Conservation (phyloP, 768 basidiomycete species). For the Phanerochaete sordida region DNA sequence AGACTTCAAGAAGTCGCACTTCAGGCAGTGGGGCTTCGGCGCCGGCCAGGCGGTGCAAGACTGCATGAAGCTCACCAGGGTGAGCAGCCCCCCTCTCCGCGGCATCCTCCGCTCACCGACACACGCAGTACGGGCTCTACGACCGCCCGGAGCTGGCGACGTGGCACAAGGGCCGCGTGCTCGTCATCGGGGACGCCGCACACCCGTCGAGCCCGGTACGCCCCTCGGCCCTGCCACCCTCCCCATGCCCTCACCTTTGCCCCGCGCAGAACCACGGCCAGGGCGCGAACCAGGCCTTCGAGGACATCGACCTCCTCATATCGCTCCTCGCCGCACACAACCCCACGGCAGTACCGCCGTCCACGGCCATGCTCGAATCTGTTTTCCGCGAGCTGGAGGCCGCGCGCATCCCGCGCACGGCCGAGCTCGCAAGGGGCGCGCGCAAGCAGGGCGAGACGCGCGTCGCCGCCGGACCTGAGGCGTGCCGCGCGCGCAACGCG, state of each 20-base stretch:
- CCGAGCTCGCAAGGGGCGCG: slow-evolving; percentile 22
- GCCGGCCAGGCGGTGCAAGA: slow-evolving; percentile 23
- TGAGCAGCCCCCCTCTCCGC: slow-evolving; percentile 1
- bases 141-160: slow-evolving; percentile 37
- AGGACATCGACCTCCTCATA: slow-evolving; percentile 35
- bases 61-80: slow-evolving; percentile 26
- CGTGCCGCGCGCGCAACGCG: slow-evolving; percentile 28
- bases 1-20: slow-evolving; percentile 19
- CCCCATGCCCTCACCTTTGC: no score
- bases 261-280: slow-evolving; percentile 39
- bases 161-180: slow-evolving; percentile 40
- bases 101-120: no score
- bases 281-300: slow-evolving; percentile 44
- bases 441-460: slow-evolving; percentile 32
- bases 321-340: slow-evolving; percentile 31
- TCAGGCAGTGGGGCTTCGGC: slow-evolving; percentile 23
- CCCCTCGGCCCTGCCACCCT: not conserved
- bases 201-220: slow-evolving; percentile 44
- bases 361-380: slow-evolving; percentile 25
- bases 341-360: slow-evolving; percentile 23
- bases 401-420: no score
- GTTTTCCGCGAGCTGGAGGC: slow-evolving; percentile 28
- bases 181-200: slow-evolving; percentile 43
- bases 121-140: slow-evolving; percentile 37
- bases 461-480: slow-evolving; percentile 29